Evolutionary conservation across 1,139 yeast species (phyloP), one percentile per base, ranked within the genome.

Genomic region (Suhomyces coccinellae): DNA sequence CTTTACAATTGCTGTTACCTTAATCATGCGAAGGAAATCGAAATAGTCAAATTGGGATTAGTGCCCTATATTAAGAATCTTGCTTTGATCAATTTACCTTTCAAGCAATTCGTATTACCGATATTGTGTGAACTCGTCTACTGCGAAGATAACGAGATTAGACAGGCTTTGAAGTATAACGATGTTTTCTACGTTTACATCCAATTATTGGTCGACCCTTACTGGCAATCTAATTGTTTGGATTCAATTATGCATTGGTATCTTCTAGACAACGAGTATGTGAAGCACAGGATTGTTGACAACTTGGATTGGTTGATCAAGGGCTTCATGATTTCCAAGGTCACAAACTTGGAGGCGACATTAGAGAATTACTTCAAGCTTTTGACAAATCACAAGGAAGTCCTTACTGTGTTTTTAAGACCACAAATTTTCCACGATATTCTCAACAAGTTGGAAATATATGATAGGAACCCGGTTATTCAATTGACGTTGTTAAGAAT

Each of bases 211-310:
- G 56, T 73, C 11, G 86, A 84, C 55, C 82, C 86, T 0, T 79
- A 81, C 52, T 84, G 89, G 89, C 87, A 83, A 57, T 80, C 83
- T 15, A 80, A 80, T 61, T 83, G 87, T 0, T 69, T 83, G 52
- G 88, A 84, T 39, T 76, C 88, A 0, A 67, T 84, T 8, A 50
- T 69, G 24, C 63, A 57, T 41, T 75, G 79, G 80, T 54, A 60
- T 38, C 61, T 62, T 36, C 63, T 61, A 40, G 70, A 70, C 41
- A 57, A 63, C 2, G 49, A 44, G 1, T 49, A 55, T 36, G 55
- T 66, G 8, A 54, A 54, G 36, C 55, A 70, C 15, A 63, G 62
- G 13, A 52, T 67, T 4, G 54, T 66, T 3, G 55, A 53, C 13
- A 72, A 75, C 2, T 46, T 57, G 6, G 59, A 61, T 24, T 69